A percentile compares a stretch with the other conserved stretches of the same genome.
phyloP scores from a whole-genome alignment of 176 grass and related monocot genomes.

The Zea luxurians region DNA sequence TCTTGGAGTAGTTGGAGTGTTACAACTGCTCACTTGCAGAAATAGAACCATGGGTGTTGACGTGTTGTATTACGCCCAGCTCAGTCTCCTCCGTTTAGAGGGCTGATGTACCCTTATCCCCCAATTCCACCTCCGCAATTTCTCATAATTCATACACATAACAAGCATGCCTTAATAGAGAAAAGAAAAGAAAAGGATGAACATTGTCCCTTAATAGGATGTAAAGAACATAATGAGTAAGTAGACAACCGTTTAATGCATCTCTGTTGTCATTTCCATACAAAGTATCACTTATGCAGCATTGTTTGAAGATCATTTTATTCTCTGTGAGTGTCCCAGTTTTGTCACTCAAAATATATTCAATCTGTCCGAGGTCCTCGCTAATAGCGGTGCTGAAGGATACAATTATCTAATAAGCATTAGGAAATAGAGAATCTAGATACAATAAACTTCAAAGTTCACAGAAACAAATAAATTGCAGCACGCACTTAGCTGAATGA shows the following conservation, averaged over 20 bases:
- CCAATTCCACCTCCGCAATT: not conserved
- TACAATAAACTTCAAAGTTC: slow-evolving; percentile 3
- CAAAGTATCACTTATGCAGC: slow-evolving; percentile 71
- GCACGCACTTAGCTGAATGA: slow-evolving; percentile 78
- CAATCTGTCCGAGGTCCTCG: slow-evolving; percentile 95
- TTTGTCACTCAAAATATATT: slow-evolving; percentile 99
- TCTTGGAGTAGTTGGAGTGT: too few species aligned
- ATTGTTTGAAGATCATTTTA: slow-evolving; percentile 87
- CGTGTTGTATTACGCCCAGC: not conserved
- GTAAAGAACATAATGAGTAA: slow-evolving; percentile 30
- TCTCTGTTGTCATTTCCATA: slow-evolving; percentile 84
- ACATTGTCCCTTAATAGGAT: not conserved
- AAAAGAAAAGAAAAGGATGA: not conserved
- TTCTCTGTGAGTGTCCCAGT: slow-evolving; percentile 94
- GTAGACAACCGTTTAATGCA: slow-evolving; percentile 80
- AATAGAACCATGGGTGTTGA: not conserved
- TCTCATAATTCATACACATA: not conserved
- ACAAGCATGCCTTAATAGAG: not conserved
- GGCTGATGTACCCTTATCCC: not conserved
- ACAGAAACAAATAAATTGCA: not conserved
- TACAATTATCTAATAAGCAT: slow-evolving; percentile 50
- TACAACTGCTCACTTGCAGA: not conserved
- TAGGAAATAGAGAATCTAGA: slow-evolving; percentile 31
- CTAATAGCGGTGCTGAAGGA: slow-evolving; percentile 97
- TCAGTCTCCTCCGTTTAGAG: not conserved